Base-by-base conservation (phyloP, 495 filamentous ascomycete species). In the Tirmania nivea region DNA sequence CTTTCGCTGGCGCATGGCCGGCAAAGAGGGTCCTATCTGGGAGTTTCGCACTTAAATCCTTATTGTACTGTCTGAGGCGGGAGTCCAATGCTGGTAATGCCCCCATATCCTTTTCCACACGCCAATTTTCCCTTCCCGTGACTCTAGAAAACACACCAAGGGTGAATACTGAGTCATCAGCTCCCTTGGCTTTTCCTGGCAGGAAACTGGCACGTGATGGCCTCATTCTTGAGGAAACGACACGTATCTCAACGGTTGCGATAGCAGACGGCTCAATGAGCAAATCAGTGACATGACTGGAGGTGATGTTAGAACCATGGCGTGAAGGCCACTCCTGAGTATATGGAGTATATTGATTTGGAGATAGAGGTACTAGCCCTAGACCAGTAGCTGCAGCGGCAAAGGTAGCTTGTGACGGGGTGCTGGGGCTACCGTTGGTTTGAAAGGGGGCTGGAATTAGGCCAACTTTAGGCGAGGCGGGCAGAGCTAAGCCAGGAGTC, bases 1-100 rank as follows among this genome's bases (percentile, higher is more conserved):
- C 77, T 61, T 88, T 94, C 11, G 87, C 88, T 10, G 90, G 90
- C 7, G 90, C 86, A 65, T 97, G 89, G 0, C 90, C 90, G 56
- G 73, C 84, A 64, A 97, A 97, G 6, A 97, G 74, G 17, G 75
- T 76, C 39, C 83, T 75, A 57, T 96, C 90, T 0, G 92, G 92
- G 10, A 89, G 75, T 67, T 72, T 87, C 14, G 69, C 75, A 12
- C 73, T 73, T 60, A 92, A 86, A 19, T 50, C 48, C 16, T 12
- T 16, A 31, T 31, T 31, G 25, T 76, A 75, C 57, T 81, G 77
- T 61, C 82, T 84, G 49, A 97, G 69, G 59, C 82, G 75, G 48
- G 80, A 72, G 66, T 97, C 88, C 25, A 97, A 72, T 56, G 81
- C 75, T 10, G 80, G 75, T n/a, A 97, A 69, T 52, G 92, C 81